phyloP scores from a whole-genome alignment of 2,329 filamentous ascomycete genomes.

The Aaosphaeria arxii region DNA sequence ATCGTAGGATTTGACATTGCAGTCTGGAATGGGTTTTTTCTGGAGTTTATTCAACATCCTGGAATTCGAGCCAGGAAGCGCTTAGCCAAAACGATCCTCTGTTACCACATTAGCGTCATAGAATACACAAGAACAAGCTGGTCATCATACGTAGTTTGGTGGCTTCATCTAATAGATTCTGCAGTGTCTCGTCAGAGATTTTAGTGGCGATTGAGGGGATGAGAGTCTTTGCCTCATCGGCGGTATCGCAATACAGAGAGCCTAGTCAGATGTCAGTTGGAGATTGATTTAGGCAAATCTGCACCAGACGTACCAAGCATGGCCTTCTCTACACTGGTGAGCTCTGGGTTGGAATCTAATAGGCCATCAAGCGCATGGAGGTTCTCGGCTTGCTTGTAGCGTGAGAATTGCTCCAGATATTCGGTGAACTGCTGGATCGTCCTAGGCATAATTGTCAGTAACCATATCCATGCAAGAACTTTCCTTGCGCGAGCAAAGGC shows the following conservation, averaged over 20 bases:
- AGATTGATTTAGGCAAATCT: background rate
- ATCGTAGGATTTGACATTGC: too few relatives aligned
- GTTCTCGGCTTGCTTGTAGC: constrained; percentile 93
- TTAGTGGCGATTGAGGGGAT: constrained; percentile 88
- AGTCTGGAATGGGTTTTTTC: too few relatives aligned
- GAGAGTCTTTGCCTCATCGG: constrained; percentile 93
- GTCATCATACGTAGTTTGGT: constrained; percentile 63
- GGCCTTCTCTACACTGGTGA: constrained; percentile 90
- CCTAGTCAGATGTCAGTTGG: constrained; percentile 51
- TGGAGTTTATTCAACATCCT: too few relatives aligned
- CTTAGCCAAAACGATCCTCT: constrained; percentile 1
- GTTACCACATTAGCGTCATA: background rate
- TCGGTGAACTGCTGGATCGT: constrained; percentile 85
- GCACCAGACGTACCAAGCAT: constrained; percentile 64
- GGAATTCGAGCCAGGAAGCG: background rate
- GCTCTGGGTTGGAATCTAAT: constrained; percentile 71
- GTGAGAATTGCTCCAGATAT: constrained; percentile 91
- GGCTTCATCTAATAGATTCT: constrained; percentile 86
- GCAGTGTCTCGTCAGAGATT: constrained; percentile 83
- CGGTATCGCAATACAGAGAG: constrained; percentile 85
- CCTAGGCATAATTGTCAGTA: constrained; percentile 37
- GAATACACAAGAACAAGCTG: background rate
- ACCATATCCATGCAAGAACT: background rate
- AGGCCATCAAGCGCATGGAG: constrained; percentile 91
- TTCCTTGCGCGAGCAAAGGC: background rate